Percentiles rank a stretch among this genome's conserved stretches.
These are phyloP conservation scores for Leucocoprinus leucothites DNA, from an alignment of 768 basidiomycete species.

Conservation along the genomic window DNA sequence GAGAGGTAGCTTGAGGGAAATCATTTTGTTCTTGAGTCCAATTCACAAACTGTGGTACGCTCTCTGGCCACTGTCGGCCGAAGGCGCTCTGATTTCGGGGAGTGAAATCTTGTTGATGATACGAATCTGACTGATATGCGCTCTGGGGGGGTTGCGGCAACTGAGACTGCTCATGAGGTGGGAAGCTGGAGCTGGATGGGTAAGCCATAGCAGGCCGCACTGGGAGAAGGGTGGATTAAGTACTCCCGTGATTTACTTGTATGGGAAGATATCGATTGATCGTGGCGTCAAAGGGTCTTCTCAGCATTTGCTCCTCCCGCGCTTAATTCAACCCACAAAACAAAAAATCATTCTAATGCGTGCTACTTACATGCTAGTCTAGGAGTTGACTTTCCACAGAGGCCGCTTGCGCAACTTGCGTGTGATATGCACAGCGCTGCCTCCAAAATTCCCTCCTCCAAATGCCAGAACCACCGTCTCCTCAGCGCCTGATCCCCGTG, in stretches of 20 bases:
- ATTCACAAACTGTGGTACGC: neutral
- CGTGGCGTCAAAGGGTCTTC: conserved; percentile 8
- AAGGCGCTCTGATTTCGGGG: neutral
- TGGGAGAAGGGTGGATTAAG: neutral
- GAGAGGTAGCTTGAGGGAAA: neutral
- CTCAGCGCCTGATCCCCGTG: conserved; percentile 67
- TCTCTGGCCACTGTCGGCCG: neutral
- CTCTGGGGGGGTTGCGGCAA: conserved; percentile 1
- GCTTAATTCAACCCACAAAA: conserved; percentile 3
- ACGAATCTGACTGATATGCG: conserved; percentile 1
- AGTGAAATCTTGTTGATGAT: neutral
- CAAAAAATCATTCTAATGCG: conserved; percentile 11
- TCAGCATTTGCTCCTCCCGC: conserved; percentile 2
- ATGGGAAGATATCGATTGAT: conserved; percentile 14
- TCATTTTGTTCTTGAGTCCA: neutral
- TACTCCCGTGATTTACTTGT: conserved; percentile 11
- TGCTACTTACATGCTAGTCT: conserved; percentile 28
- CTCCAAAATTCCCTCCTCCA: conserved; percentile 64
- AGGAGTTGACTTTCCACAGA: conserved; percentile 80
- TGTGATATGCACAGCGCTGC: conserved; percentile 82
- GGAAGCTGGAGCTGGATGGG: neutral
- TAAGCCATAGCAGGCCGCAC: conserved; percentile 9
- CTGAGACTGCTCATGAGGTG: neutral
- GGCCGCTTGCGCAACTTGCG: conserved; percentile 83
- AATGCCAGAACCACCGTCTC: conserved; percentile 93